Evolutionary conservation across 1,139 yeast genomes (phyloP), one percentile per base, ranked within the genome.

Genomic region (Lizanozyma gosingica): DNA sequence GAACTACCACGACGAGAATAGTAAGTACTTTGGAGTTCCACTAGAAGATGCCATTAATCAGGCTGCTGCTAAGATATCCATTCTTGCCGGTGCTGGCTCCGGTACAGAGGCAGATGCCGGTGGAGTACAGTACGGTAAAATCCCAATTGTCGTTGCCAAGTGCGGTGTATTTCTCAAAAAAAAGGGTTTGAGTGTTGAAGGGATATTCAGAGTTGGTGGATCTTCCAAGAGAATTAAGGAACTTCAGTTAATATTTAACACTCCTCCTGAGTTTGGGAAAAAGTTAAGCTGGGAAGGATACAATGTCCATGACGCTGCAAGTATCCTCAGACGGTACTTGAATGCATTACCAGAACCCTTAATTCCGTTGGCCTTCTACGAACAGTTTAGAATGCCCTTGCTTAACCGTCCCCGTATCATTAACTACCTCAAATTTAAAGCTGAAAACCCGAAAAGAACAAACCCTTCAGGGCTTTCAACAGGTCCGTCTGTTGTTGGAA

Each of bases 301-400:
- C 60, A 87, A 88, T 3, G 97, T 92, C n/a, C 98, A 94, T 62
- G 98, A 94, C 60, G 97, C 97, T 1, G 96, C 97, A 2, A 85
- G 94, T 22, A 71, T 92, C 33, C 73, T 92, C 44, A 72, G 97
- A 55, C 70, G 98, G 44, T 92, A 77, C 56, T 71, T 94, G 47
- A 87, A 90, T 56, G 83, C 90, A 36, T 71, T 92, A 43, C 95
- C 96, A 1, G 97, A 92, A 53, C 97, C 98, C 0, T 72, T 92
- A 41, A 80, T 92, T 16, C 97, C 97, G 0, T 65, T 87, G 38
- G 76, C 75, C 6, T 65, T 78, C 45, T 94, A 92, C 60, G 90
- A 85, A 48, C 67, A 67, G 18, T 92, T 92, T 56, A 73, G 99
- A 52, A 80, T 76, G 37, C 96, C 96, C 2, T 68, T 88, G 40